Evolutionary conservation across 352 stramenopile genomes (phyloP).

Genomic region (Phytophthora megakarya): DNA sequence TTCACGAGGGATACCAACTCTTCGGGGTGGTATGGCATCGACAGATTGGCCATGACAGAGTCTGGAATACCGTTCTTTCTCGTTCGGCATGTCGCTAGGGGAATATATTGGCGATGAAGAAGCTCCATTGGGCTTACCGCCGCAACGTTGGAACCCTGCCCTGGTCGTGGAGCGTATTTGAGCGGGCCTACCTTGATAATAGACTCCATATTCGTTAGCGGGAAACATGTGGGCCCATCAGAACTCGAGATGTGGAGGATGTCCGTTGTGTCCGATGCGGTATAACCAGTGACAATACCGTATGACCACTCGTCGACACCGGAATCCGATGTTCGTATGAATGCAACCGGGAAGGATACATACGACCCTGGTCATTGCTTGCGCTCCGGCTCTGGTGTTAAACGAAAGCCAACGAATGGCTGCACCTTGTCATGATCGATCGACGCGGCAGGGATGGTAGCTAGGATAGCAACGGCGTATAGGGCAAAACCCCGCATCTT

Average conservation of each 20-base stretch:
- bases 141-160: neutral
- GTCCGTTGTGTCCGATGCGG: neutral
- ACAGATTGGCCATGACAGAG: neutral
- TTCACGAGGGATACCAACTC: slow-evolving; percentile 6
- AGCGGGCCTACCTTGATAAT: slow-evolving; percentile 17
- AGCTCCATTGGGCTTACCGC: slow-evolving; percentile 12
- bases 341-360: slow-evolving; percentile 4
- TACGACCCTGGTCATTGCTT: slow-evolving; percentile 13
- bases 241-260: slow-evolving; percentile 1
- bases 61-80: neutral
- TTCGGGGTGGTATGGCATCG: neutral
- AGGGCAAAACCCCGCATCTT: too few relatives aligned
- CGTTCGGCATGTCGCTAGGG: neutral
- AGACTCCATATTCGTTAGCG: neutral
- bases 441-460: too few relatives aligned
- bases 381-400: neutral
- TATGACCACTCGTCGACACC: slow-evolving; percentile 8
- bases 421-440: too few relatives aligned
- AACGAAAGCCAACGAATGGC: too few relatives aligned
- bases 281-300: slow-evolving; percentile 11
- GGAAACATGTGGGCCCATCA: neutral
- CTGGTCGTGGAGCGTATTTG: slow-evolving; percentile 10
- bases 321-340: neutral
- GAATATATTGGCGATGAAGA: slow-evolving; percentile 7
- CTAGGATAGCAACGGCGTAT: too few relatives aligned